Percentiles rank a stretch among this genome's conserved stretches.
phyloP scores from a whole-genome alignment of 768 basidiomycete genomes.

The Pisolithus albus region DNA sequence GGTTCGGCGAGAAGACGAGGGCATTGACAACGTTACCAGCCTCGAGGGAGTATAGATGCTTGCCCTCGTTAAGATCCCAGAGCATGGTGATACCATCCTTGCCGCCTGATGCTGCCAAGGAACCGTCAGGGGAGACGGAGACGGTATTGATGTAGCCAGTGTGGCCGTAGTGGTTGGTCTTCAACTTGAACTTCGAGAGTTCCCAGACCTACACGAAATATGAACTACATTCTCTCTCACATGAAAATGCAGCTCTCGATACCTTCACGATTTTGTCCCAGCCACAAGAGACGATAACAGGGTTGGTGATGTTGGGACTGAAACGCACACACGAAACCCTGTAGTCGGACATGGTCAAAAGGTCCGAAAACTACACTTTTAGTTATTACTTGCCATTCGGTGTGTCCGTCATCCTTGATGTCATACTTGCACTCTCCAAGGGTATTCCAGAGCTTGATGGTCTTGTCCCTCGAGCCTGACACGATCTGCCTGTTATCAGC shows the following conservation, averaged over 20 bases:
- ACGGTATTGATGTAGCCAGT: slow-evolving; percentile 99
- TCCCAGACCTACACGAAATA: slow-evolving; percentile 86
- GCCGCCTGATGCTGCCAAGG: slow-evolving; percentile 96
- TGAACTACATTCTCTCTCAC: slow-evolving; percentile 5
- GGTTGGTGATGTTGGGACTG: slow-evolving; percentile 95
- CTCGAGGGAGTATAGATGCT: slow-evolving; percentile 99
- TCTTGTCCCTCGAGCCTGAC: slow-evolving; percentile 92
- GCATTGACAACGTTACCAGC: slow-evolving; percentile 98
- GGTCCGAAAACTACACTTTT: neutral
- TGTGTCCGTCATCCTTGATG: slow-evolving; percentile 97
- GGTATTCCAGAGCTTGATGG: slow-evolving; percentile 99
- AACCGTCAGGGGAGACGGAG: slow-evolving; percentile 98
- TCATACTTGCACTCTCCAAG: slow-evolving; percentile 99
- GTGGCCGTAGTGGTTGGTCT: slow-evolving; percentile 99
- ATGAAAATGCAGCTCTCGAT: slow-evolving; percentile 5
- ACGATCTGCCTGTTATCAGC: slow-evolving; percentile 99
- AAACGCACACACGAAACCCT: slow-evolving; percentile 99
- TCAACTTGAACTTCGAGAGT: slow-evolving; percentile 98
- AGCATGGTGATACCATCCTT: slow-evolving; percentile 99
- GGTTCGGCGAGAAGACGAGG: slow-evolving; percentile 98
- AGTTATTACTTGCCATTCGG: slow-evolving; percentile 65
- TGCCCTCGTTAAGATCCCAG: slow-evolving; percentile 99
- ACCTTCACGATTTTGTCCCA: slow-evolving; percentile 99
- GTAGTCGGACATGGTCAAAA: slow-evolving; percentile 1
- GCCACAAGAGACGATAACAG: slow-evolving; percentile 97